Evolutionary conservation across 2,329 filamentous ascomycete genomes (phyloP), one percentile per base, ranked within the genome.

Genomic region (Fragosphaeria purpurea): DNA sequence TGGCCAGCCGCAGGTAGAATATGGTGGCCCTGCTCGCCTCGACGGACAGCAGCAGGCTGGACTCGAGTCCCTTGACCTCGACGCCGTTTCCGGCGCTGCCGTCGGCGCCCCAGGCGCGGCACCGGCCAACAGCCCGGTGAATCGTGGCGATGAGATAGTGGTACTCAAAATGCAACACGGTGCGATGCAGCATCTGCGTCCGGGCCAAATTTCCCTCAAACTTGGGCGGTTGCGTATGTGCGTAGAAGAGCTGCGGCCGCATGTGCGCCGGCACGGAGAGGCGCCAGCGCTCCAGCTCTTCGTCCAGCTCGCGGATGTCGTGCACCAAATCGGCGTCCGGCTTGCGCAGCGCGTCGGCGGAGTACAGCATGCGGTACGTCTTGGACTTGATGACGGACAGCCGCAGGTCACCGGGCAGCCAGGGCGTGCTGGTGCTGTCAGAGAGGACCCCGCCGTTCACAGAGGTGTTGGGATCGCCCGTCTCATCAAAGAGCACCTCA

Each of bases 1-100:
- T 65, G 0, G 71, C 68, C 0, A 66, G 65, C 31, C 67, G 62
- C 3, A 79, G 56, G 46, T 73, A 79, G 2, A 72, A 61, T 2
- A 80, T 58, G 0, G 75, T 78, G 0, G 76, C 76, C 5, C 77
- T 71, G 54, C 75, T 78, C 0, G 76, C 76, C 49, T 80, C 74
- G 0, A 80, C 65, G 0, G 75, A 73, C 2, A 80, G 59, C 1
- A 71, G 70, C 11, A 77, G 62, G 50, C 76, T 79, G 0, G 76
- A 79, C 31, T 48, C 49, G 7, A 51, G 44, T 0, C 46, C 50
- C 8, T 46, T 67, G 50, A 70, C 60, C 50, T 65, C 62, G 41
- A 58, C 60, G 22, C 62, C 44, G 22, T 22, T 22, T 22, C 22
- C 22, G 22, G 12, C 60, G 7, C 58, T 62, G 42, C 58, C 60